Percentiles rank a stretch among this genome's conserved stretches.
These are phyloP conservation scores for Penicillium odoratum DNA, from an alignment of 495 filamentous ascomycete genomes.

Conservation along the genomic window DNA sequence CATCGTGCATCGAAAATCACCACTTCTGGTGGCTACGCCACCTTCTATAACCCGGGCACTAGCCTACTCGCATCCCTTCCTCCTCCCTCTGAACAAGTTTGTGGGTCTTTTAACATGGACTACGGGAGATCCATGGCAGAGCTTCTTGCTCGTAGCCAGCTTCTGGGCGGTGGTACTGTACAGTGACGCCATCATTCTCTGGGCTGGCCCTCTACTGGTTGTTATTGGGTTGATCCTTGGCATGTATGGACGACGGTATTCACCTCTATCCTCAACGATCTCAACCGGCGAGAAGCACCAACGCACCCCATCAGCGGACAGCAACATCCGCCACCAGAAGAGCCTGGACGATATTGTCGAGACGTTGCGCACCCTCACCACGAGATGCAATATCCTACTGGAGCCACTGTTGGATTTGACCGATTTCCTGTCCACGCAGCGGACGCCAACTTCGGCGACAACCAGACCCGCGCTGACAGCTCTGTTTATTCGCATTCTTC, in stretches of 20 bases:
- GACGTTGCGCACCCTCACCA: conserved; percentile 82
- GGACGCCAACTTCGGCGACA: conserved; percentile 87
- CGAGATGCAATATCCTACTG: conserved; percentile 84
- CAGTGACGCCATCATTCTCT: conserved; percentile 75
- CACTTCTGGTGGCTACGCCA: conserved; percentile 87
- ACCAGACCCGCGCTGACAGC: conserved; percentile 89
- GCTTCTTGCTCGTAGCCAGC: conserved; percentile 78
- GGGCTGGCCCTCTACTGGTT: conserved; percentile 78
- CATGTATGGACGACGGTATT: conserved; percentile 91
- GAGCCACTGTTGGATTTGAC: conserved; percentile 86
- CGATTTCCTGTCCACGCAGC: conserved; percentile 89
- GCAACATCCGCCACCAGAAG: conserved; percentile 68
- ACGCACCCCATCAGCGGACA: conserved; percentile 52
- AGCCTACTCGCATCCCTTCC: conserved; percentile 90
- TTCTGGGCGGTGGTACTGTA: conserved; percentile 90
- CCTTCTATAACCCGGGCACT: conserved; percentile 89
- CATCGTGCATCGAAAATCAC: conserved; percentile 94
- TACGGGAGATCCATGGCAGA: conserved; percentile 90
- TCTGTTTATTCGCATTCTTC: conserved; percentile 83
- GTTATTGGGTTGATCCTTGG: conserved; percentile 78
- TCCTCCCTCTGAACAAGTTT: conserved; percentile 80
- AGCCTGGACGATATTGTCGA: conserved; percentile 97
- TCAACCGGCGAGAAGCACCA: conserved; percentile 64
- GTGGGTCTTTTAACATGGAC: conserved; percentile 90
- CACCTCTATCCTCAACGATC: conserved; percentile 81